Evolutionary conservation across 768 basidiomycete species (phyloP).

Genomic region (Lentinula sp.): DNA sequence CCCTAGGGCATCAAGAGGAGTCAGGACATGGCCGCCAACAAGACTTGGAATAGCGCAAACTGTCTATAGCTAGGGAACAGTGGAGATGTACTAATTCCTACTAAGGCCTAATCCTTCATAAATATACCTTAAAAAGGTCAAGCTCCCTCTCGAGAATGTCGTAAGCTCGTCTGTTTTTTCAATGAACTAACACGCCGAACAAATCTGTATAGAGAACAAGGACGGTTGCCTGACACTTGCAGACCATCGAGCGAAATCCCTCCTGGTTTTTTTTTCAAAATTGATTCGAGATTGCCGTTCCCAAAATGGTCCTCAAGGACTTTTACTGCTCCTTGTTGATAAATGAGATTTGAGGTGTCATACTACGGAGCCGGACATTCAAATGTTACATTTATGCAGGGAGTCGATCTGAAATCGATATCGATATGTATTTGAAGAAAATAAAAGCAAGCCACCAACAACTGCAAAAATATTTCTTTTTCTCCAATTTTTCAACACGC

Average conservation of each 20-base stretch:
- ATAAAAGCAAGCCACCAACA: neutral
- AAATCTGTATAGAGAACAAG: neutral
- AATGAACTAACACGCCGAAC: neutral
- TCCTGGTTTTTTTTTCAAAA: neutral
- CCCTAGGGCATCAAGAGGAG: no score
- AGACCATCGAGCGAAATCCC: neutral
- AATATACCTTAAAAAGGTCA: constrained; percentile 2
- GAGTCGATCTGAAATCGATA: neutral
- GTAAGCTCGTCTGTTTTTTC: neutral
- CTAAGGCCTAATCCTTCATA: neutral
- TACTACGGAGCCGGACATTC: neutral
- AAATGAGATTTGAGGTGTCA: neutral
- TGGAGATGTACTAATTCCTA: neutral
- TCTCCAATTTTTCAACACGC: neutral
- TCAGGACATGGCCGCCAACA: neutral
- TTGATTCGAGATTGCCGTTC: neutral
- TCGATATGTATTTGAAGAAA: neutral
- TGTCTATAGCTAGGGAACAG: neutral
- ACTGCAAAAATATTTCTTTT: neutral
- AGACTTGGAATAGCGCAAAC: neutral
- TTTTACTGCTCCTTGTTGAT: neutral
- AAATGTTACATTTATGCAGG: neutral
- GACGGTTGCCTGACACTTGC: neutral
- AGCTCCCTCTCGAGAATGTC: neutral
- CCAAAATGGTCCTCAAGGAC: neutral